Percentiles rank a stretch among this genome's conserved stretches.
Conservation (phyloP, 148 eudicot species). For the Polygonum aviculare region DNA sequence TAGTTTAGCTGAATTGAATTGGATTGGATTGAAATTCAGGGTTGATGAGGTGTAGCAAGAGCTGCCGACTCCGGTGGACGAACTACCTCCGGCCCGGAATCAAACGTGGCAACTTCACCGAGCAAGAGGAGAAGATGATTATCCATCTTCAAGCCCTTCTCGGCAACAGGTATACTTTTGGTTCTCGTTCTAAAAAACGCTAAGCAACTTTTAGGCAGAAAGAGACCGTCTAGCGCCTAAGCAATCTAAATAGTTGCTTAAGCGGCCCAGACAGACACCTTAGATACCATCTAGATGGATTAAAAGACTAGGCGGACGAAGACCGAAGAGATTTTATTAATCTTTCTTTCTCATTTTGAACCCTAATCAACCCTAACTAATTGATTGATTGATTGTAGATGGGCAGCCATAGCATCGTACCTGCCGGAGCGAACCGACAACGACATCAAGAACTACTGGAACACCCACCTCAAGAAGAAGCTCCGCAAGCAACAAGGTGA, state of each 20-base stretch:
- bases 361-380: no score
- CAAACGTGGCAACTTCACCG: conserved; percentile 72
- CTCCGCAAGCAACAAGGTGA: conserved; percentile 31
- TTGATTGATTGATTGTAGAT: conserved; percentile 24
- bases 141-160: conserved; percentile 90
- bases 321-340: no score
- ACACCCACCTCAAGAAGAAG: conserved; percentile 81
- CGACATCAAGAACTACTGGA: conserved; percentile 91
- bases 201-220: no score
- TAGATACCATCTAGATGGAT: no score
- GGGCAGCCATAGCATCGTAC: conserved; percentile 96
- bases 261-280: no score
- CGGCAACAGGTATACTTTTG: conserved; percentile 50
- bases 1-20: no score
- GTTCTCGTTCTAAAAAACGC: background rate
- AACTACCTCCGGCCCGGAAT: conserved; percentile 90
- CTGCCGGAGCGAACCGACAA: conserved; percentile 89
- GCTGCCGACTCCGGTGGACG: conserved; percentile 88
- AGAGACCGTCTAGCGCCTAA: no score
- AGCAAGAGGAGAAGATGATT: conserved; percentile 81
- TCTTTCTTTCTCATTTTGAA: no score
- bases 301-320: no score
- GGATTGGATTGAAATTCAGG: conserved; percentile 23
- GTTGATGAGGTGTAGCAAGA: conserved; percentile 80
- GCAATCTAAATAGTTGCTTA: no score